Evolutionary conservation across 1,284 basidiomycete species (phyloP).

Genomic region (Cutaneotrichosporon sp.): DNA sequence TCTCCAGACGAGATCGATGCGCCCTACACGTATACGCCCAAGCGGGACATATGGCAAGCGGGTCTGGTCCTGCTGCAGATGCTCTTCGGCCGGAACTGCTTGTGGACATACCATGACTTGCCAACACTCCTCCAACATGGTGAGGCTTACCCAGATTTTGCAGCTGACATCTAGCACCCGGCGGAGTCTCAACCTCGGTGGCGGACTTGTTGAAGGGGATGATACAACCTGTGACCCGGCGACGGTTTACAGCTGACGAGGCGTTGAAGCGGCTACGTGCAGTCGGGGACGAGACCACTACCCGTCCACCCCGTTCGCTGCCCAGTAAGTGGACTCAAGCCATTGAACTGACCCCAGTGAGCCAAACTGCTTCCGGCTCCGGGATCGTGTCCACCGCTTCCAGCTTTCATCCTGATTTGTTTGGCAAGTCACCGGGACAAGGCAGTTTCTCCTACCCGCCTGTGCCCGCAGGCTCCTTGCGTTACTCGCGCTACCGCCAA

Average conservation of each 20-base stretch:
- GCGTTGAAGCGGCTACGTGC: conserved; percentile 36
- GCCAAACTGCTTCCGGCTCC: not conserved
- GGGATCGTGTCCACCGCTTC: conserved; percentile 11
- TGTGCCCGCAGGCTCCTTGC: conserved; percentile 23
- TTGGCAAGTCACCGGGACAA: conserved; percentile 36
- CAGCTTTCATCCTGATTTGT: conserved; percentile 22
- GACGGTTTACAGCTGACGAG: conserved; percentile 47
- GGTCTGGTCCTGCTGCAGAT: conserved; percentile 48
- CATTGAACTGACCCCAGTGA: conserved; percentile 4
- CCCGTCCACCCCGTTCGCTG: conserved; percentile 14
- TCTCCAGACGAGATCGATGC: conserved; percentile 52
- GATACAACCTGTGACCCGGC: conserved; percentile 42
- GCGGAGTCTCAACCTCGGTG: conserved; percentile 32
- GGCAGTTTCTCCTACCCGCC: conserved; percentile 33
- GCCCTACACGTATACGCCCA: conserved; percentile 45
- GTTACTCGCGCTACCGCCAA: conserved; percentile 46
- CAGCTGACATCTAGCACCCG: conserved; percentile 24
- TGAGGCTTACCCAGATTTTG: conserved; percentile 16
- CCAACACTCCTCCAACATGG: conserved; percentile 42
- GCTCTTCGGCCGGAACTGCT: conserved; percentile 42
- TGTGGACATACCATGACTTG: conserved; percentile 43
- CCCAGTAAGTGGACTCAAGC: conserved; percentile 5
- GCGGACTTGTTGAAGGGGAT: conserved; percentile 41
- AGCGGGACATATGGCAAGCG: conserved; percentile 52
- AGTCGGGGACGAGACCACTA: conserved; percentile 32